A percentile compares a stretch with the other conserved stretches of the same genome.
These are phyloP conservation scores for Nothophaeocryptopus gaeumannii DNA, from an alignment of 2,329 filamentous ascomycete genomes.

Conservation along the genomic window DNA sequence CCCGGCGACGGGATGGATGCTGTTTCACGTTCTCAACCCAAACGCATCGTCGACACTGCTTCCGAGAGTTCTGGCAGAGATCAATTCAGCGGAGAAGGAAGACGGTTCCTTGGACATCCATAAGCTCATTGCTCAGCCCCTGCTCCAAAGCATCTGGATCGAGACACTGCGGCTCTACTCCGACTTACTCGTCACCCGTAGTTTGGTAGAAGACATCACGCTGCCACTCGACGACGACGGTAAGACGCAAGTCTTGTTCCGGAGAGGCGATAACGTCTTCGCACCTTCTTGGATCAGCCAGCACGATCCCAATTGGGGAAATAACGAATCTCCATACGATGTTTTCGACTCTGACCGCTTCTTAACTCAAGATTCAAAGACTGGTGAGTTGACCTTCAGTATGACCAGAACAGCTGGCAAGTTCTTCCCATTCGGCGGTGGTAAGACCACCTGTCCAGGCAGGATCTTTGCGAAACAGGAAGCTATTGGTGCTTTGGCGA, in stretches of 20 bases:
- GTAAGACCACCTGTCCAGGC: slow-evolving; percentile 29
- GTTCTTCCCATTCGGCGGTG: slow-evolving; percentile 35
- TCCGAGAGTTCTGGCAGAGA: slow-evolving; percentile 29
- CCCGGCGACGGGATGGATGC: slow-evolving; percentile 34
- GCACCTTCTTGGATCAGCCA: slow-evolving; percentile 32
- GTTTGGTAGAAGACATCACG: slow-evolving; percentile 26
- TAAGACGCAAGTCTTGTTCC: slow-evolving; percentile 22
- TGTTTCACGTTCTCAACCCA: slow-evolving; percentile 34
- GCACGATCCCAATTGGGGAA: slow-evolving; percentile 29
- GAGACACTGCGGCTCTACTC: slow-evolving; percentile 36
- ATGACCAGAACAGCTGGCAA: slow-evolving; percentile 29
- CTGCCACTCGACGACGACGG: slow-evolving; percentile 31
- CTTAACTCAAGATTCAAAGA: slow-evolving; percentile 27
- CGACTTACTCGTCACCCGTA: slow-evolving; percentile 33
- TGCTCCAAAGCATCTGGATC: slow-evolving; percentile 36
- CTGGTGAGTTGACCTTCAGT: slow-evolving; percentile 26
- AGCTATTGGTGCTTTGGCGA: slow-evolving; percentile 27
- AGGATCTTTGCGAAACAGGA: slow-evolving; percentile 33
- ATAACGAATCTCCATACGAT: slow-evolving; percentile 12
- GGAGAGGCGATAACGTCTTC: slow-evolving; percentile 31
- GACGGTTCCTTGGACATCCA: slow-evolving; percentile 31
- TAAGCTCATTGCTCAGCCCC: slow-evolving; percentile 30
- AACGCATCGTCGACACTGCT: slow-evolving; percentile 23
- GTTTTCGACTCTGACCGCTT: slow-evolving; percentile 33
- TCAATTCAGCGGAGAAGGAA: slow-evolving; percentile 20